phyloP scores from a whole-genome alignment of 805 yeast genomes.

The Yamadazyma nakazawae region DNA sequence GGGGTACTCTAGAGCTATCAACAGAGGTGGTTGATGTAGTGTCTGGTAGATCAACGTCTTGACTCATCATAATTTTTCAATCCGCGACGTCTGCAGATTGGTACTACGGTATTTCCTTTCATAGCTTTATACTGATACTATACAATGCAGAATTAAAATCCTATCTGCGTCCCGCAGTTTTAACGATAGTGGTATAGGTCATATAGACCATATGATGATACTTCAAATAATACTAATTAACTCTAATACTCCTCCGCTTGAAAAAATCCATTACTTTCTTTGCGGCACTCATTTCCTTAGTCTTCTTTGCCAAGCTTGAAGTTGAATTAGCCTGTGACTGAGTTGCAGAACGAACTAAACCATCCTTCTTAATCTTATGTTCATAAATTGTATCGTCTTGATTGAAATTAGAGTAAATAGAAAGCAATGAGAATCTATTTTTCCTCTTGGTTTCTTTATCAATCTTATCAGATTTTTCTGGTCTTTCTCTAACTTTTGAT shows the following conservation, averaged over 20 bases:
- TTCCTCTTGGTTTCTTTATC: conserved; percentile 34
- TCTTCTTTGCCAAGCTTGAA: conserved; percentile 25
- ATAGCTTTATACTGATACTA: conserved; percentile 3
- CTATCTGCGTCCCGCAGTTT: background rate
- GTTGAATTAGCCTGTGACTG: conserved; percentile 24
- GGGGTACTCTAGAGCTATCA: background rate
- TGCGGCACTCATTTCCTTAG: conserved; percentile 69
- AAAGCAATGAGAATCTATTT: conserved; percentile 42
- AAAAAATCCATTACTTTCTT: conserved; percentile 75
- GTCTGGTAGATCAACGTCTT: conserved; percentile 1
- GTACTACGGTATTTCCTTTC: background rate
- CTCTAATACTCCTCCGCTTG: conserved; percentile 53
- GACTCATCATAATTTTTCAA: background rate
- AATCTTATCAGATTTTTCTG: conserved; percentile 12
- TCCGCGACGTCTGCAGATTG: background rate
- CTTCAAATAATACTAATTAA: conserved; percentile 15
- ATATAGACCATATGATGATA: background rate
- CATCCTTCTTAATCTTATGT: conserved; percentile 3
- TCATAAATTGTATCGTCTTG: conserved; percentile 6
- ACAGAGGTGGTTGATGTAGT: background rate
- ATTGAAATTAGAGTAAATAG: conserved; percentile 37
- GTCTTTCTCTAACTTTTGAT: conserved; percentile 13
- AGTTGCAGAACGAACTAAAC: background rate
- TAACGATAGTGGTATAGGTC: background rate
- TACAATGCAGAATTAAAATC: conserved; percentile 8